Percentiles rank a stretch among this genome's conserved stretches.
phyloP scores from a whole-genome alignment of 2,329 filamentous ascomycete species.

The Talaromyces amestolkiae region DNA sequence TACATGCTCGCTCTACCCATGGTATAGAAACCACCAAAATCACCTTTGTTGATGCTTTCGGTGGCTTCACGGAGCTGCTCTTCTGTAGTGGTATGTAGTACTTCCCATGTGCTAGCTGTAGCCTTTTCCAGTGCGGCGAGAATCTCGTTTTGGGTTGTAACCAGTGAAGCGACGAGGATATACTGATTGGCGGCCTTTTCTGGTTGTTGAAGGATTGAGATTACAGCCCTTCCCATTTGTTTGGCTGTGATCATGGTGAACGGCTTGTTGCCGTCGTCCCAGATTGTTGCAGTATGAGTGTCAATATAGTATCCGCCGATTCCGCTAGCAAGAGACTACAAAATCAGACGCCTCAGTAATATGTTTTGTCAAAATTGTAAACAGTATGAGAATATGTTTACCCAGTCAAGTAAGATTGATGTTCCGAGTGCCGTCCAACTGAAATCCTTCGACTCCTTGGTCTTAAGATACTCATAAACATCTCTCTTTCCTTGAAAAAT shows the following conservation, averaged over 20 bases:
- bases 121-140: constrained; percentile 53
- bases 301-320: constrained; percentile 52
- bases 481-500: not conserved
- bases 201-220: constrained; percentile 50
- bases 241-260: constrained; percentile 53
- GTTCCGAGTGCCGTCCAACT: not conserved
- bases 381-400: not conserved
- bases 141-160: constrained; percentile 58
- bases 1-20: not conserved
- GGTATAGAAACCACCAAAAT: constrained; percentile 26
- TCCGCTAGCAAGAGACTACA: constrained; percentile 45
- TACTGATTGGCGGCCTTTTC: constrained; percentile 58
- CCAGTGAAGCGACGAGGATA: constrained; percentile 58
- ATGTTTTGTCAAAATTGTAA: not conserved
- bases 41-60: constrained; percentile 24
- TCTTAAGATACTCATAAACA: not conserved
- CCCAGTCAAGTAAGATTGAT: not conserved
- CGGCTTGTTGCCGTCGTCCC: constrained; percentile 55
- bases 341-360: constrained; percentile 21
- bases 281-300: constrained; percentile 50
- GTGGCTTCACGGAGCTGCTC: constrained; percentile 23
- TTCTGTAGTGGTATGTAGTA: constrained; percentile 40
- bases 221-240: constrained; percentile 54
- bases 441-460: not conserved
- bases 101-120: constrained; percentile 52